phyloP scores from a whole-genome alignment of 495 filamentous ascomycete genomes.

The Bombardia bombarda region DNA sequence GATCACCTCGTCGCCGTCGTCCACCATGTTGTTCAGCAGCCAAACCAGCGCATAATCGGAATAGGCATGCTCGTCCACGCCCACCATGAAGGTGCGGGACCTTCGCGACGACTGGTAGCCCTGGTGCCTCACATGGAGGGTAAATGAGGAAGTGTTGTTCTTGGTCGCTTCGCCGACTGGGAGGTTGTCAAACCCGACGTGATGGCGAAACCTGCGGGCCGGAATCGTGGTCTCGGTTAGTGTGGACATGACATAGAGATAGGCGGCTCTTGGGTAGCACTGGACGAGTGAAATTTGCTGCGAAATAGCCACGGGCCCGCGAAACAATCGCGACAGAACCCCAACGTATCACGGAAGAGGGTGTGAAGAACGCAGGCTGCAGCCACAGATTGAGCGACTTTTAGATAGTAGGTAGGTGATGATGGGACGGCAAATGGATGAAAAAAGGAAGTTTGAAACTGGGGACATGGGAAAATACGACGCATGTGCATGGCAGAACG shows the following conservation, averaged over 20 bases:
- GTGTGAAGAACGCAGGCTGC: no score
- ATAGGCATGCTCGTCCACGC: constrained; percentile 90
- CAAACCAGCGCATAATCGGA: constrained; percentile 92
- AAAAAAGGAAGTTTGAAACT: neutral
- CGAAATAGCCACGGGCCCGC: no score
- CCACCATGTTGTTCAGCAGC: constrained; percentile 89
- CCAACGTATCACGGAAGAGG: no score
- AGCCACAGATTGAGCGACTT: no score
- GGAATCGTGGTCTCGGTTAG: constrained; percentile 29
- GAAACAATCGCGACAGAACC: no score
- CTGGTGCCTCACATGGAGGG: constrained; percentile 79
- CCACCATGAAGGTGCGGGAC: constrained; percentile 87
- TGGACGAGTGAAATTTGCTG: no score
- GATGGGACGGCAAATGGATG: no score
- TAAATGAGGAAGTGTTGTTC: constrained; percentile 75
- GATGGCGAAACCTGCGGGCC: constrained; percentile 46
- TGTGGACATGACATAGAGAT: constrained; percentile 30
- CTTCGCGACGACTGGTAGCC: constrained; percentile 78
- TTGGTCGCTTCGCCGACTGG: constrained; percentile 56
- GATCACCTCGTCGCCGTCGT: constrained; percentile 94
- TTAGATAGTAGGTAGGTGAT: no score
- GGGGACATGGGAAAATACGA: neutral
- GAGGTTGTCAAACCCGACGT: constrained; percentile 92
- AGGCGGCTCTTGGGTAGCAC: no score
- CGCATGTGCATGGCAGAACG: neutral